Conservation (phyloP, 2,329 filamentous ascomycete genomes). For the Trichophyton equinum region DNA sequence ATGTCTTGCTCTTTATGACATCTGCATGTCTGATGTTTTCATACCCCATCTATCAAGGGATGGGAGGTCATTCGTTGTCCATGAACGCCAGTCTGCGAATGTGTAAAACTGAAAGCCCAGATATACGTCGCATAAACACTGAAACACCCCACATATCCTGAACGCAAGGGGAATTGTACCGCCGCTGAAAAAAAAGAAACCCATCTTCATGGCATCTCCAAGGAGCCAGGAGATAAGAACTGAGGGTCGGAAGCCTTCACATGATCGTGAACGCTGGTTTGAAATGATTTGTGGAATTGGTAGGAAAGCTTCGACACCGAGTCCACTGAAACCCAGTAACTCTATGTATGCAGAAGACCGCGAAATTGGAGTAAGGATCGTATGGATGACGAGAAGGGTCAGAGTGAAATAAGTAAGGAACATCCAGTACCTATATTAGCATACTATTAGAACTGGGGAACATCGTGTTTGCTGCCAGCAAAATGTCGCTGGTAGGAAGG, state of each 20-base stretch:
- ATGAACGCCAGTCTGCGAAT: constrained; percentile 21
- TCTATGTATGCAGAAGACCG: constrained; percentile 32
- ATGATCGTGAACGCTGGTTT: constrained; percentile 37
- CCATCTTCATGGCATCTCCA: constrained; percentile 40
- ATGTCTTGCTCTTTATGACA: not conserved
- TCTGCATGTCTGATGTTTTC: constrained; percentile 12
- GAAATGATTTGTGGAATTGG: constrained; percentile 37
- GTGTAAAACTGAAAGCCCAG: constrained; percentile 38
- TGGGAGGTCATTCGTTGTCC: not conserved
- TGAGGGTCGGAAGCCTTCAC: constrained; percentile 38
- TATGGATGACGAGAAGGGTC: constrained; percentile 39
- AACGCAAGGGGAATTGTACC: constrained; percentile 37
- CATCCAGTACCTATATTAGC: constrained; percentile 40
- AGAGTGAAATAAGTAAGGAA: constrained; percentile 44
- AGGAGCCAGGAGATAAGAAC: constrained; percentile 38
- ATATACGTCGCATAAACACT: constrained; percentile 37
- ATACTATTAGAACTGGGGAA: not conserved
- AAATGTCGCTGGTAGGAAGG: not conserved
- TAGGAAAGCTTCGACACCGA: constrained; percentile 37
- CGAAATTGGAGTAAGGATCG: constrained; percentile 39
- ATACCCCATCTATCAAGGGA: constrained; percentile 12
- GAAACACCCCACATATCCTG: constrained; percentile 38
- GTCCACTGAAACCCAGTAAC: constrained; percentile 34
- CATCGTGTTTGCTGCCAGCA: not conserved
- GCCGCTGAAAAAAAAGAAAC: constrained; percentile 36